Conservation (phyloP, 345 rosid species). For the Durio zibethinus region DNA sequence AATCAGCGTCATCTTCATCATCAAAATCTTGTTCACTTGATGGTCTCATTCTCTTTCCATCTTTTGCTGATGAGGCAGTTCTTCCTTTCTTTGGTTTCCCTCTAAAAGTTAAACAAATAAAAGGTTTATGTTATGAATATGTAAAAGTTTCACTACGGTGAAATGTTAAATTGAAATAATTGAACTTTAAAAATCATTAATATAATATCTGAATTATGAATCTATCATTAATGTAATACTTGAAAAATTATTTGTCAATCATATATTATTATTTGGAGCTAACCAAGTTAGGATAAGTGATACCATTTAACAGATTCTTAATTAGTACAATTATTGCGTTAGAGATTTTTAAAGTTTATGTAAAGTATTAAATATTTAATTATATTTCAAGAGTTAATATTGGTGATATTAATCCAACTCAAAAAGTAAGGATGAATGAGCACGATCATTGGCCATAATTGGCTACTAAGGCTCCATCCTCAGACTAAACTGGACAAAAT, state of each 20-base stretch:
- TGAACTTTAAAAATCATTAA: too few relatives aligned
- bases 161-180: too few relatives aligned
- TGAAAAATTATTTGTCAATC: too few relatives aligned
- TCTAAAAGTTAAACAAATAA: constrained; percentile 16
- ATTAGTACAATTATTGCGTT: too few relatives aligned
- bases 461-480: constrained; percentile 28
- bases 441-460: constrained; percentile 38
- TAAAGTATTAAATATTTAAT: too few relatives aligned
- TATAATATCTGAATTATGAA: too few relatives aligned
- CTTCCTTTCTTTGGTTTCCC: constrained; percentile 48
- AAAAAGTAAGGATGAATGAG: background rate
- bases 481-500: constrained; percentile 26
- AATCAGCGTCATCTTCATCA: constrained; percentile 43
- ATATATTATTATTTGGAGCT: too few relatives aligned
- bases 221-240: too few relatives aligned
- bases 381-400: too few relatives aligned
- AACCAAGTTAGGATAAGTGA: too few relatives aligned
- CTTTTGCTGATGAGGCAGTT: constrained; percentile 21
- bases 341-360: too few relatives aligned
- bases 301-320: too few relatives aligned
- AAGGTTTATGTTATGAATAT: background rate
- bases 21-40: constrained; percentile 33
- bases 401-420: background rate
- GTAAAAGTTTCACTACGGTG: background rate
- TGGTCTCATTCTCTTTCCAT: constrained; percentile 34